Percentiles rank a stretch among this genome's conserved stretches.
phyloP scores from a whole-genome alignment of 2,329 filamentous ascomycete species.

The Hypoxylon sp. region DNA sequence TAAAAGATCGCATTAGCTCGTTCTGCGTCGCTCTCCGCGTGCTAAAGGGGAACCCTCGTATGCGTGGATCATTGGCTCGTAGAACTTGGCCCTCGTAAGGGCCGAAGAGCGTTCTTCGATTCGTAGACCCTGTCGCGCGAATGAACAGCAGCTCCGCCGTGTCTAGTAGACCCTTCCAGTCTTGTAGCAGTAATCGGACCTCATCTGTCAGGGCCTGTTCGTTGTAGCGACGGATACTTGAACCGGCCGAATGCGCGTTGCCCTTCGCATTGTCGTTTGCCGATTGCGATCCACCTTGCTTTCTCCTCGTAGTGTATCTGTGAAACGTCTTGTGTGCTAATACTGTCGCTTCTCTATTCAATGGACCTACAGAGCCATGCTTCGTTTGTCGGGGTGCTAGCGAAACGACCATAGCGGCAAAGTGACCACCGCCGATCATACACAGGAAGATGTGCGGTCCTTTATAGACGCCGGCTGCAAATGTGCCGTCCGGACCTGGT shows the following conservation, averaged over 20 bases:
- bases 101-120: conserved; percentile 88
- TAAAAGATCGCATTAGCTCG: conserved; percentile 93
- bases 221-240: conserved; percentile 91
- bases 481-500: conserved; percentile 70
- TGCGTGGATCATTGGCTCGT: conserved; percentile 80
- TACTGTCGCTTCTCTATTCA: conserved; percentile 88
- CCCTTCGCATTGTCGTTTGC: conserved; percentile 96
- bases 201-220: conserved; percentile 92
- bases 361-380: conserved; percentile 73
- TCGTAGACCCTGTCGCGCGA: conserved; percentile 88
- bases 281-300: conserved; percentile 95
- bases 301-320: conserved; percentile 93
- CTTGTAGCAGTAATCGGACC: conserved; percentile 81
- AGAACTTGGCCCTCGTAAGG: conserved; percentile 92
- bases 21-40: conserved; percentile 92
- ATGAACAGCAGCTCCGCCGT: conserved; percentile 89
- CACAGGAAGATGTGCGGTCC: conserved; percentile 94
- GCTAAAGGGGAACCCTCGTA: conserved; percentile 92
- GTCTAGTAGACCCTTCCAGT: conserved; percentile 91
- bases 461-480: conserved; percentile 70
- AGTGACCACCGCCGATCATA: conserved; percentile 98
- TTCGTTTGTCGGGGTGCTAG: conserved; percentile 85
- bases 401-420: conserved; percentile 95
- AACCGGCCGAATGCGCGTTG: conserved; percentile 92
- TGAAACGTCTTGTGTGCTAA: conserved; percentile 98